These are phyloP conservation scores for Cetradonia linearis DNA, from an alignment of 495 filamentous ascomycete species.

Conservation along the genomic window DNA sequence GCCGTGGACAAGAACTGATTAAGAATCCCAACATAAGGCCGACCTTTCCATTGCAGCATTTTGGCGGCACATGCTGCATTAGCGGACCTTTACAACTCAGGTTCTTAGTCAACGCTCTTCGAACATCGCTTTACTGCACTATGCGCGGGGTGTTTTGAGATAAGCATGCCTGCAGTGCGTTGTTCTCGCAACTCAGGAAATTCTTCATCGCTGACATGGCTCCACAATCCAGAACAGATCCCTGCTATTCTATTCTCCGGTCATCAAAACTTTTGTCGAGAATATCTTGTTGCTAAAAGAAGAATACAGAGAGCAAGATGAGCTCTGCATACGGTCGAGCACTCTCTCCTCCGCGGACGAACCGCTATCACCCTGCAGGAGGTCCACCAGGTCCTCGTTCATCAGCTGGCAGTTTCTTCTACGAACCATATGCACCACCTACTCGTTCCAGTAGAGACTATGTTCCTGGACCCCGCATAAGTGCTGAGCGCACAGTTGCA, in stretches of 20 bases:
- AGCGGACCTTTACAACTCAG: neutral
- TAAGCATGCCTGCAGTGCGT: conserved; percentile 7
- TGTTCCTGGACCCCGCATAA: conserved; percentile 18
- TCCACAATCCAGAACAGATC: neutral
- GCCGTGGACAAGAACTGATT: neutral
- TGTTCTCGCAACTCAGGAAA: conserved; percentile 1
- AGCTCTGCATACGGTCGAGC: conserved; percentile 18
- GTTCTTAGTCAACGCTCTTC: conserved; percentile 3
- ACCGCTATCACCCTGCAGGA: conserved; percentile 12
- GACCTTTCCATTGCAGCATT: neutral
- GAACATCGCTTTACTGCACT: neutral
- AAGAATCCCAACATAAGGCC: neutral
- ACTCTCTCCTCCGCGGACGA: conserved; percentile 20
- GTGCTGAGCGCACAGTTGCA: conserved; percentile 20
- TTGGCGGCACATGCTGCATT: conserved; percentile 5
- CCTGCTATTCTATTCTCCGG: neutral
- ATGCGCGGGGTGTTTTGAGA: conserved; percentile 1
- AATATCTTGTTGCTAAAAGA: neutral
- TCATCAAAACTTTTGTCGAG: neutral
- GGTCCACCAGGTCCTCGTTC: conserved; percentile 20
- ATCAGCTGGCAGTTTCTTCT: conserved; percentile 22
- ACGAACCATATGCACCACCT: conserved; percentile 18
- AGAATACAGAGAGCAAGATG: conserved; percentile 4
- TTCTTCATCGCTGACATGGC: neutral
- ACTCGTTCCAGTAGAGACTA: conserved; percentile 21